Conservation (phyloP, 306 rosid species). For the Prunus campanulata region DNA sequence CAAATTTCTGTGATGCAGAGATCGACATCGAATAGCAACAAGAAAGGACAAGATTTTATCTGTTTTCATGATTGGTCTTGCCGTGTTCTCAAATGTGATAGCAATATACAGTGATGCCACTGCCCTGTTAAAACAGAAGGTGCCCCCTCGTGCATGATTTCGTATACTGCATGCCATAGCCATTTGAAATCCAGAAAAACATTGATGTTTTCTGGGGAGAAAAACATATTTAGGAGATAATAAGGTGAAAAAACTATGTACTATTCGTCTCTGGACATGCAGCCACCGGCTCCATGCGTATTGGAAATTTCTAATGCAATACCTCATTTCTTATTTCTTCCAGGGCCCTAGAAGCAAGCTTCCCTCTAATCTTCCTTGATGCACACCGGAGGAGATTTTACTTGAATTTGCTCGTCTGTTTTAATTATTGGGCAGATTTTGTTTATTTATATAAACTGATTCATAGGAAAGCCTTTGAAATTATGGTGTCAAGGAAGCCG, state of each 20-base stretch:
- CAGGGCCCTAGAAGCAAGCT: no score
- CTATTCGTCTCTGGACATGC: neutral
- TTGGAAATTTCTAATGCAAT: neutral
- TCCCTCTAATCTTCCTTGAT: no score
- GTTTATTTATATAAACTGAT: no score
- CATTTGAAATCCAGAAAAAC: neutral
- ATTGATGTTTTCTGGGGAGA: neutral
- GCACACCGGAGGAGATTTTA: no score
- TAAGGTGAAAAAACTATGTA: neutral
- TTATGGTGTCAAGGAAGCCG: no score
- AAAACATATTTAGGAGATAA: neutral
- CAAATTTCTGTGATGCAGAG: constrained; percentile 22
- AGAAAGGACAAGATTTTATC: constrained; percentile 24
- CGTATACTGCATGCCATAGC: neutral
- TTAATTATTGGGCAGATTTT: no score
- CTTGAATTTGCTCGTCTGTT: no score
- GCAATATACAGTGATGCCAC: constrained; percentile 55
- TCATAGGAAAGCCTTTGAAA: no score
- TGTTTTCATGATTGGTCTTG: constrained; percentile 33
- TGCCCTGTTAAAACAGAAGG: constrained; percentile 29
- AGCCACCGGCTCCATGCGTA: neutral
- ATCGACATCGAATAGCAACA: constrained; percentile 26
- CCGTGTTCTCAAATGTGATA: constrained; percentile 43
- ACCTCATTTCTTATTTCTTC: neutral
- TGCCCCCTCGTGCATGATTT: constrained; percentile 22